These are phyloP conservation scores for Calonectria honghensis DNA, from an alignment of 2,329 filamentous ascomycete genomes.

Conservation along the genomic window DNA sequence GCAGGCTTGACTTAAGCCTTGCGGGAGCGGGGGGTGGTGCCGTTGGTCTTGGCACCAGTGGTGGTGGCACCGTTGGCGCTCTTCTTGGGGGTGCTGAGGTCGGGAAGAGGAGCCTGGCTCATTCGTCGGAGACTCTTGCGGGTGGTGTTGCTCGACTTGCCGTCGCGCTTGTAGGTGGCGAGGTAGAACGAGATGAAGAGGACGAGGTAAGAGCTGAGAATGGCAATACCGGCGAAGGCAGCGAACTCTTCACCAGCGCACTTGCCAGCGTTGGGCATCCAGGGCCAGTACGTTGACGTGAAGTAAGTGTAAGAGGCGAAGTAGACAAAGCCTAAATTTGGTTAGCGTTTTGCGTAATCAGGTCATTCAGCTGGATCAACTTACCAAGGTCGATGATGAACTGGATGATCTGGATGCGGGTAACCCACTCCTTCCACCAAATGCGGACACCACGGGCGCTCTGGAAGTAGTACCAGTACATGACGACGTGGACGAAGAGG, in stretches of 20 bases:
- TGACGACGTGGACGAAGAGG: slow-evolving; percentile 95
- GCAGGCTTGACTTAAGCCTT: slow-evolving; percentile 71
- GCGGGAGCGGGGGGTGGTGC: slow-evolving; percentile 78
- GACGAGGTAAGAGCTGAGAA: slow-evolving; percentile 94
- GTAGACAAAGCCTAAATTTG: slow-evolving; percentile 89
- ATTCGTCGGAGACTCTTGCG: slow-evolving; percentile 84
- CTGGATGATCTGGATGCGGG: slow-evolving; percentile 96
- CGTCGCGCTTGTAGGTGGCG: slow-evolving; percentile 93
- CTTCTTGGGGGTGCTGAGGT: slow-evolving; percentile 73
- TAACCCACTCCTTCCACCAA: slow-evolving; percentile 99
- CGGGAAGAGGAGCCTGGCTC: slow-evolving; percentile 82
- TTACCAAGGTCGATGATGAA: slow-evolving; percentile 97
- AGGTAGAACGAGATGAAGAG: slow-evolving; percentile 99
- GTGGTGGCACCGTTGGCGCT: slow-evolving; percentile 62
- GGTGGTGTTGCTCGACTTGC: slow-evolving; percentile 85
- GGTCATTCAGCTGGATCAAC: slow-evolving; percentile 55
- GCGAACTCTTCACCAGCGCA: slow-evolving; percentile 98
- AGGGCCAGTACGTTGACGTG: slow-evolving; percentile 90
- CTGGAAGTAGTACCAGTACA: slow-evolving; percentile 99
- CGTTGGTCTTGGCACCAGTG: slow-evolving; percentile 75
- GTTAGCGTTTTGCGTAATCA: slow-evolving; percentile 41
- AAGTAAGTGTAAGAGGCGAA: slow-evolving; percentile 99
- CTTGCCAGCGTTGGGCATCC: slow-evolving; percentile 87
- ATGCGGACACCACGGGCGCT: slow-evolving; percentile 95
- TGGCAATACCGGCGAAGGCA: slow-evolving; percentile 92